Conservation (phyloP, 2,329 filamentous ascomycete species). For the Fusarium newnesense region DNA sequence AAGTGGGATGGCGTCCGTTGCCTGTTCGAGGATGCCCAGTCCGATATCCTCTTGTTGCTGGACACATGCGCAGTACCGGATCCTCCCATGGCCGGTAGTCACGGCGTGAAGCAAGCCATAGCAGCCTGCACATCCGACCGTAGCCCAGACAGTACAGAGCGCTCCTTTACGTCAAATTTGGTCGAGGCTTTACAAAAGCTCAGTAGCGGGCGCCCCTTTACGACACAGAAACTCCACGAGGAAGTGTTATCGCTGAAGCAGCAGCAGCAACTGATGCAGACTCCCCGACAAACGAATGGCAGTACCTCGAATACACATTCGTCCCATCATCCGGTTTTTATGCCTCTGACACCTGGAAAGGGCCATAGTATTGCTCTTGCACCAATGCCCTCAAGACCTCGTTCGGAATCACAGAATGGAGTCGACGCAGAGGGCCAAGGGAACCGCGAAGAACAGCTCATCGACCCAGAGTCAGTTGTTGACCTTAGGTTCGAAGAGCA, state of each 20-base stretch:
- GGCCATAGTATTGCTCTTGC: conserved; percentile 64
- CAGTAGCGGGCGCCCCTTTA: conserved; percentile 64
- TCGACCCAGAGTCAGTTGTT: conserved; percentile 60
- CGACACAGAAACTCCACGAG: conserved; percentile 65
- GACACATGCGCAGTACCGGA: conserved; percentile 70
- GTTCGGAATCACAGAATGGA: conserved; percentile 45
- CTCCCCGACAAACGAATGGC: conserved; percentile 58
- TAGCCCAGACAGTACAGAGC: conserved; percentile 55
- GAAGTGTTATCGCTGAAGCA: conserved; percentile 61
- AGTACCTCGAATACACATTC: conserved; percentile 51
- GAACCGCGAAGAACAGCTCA: conserved; percentile 52
- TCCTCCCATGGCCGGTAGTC: conserved; percentile 59
- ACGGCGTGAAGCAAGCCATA: conserved; percentile 71
- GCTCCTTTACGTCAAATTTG: conserved; percentile 68
- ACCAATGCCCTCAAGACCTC: conserved; percentile 53
- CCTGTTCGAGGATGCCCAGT: conserved; percentile 70
- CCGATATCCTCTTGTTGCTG: conserved; percentile 70
- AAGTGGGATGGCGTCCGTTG: conserved; percentile 73
- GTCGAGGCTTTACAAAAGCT: conserved; percentile 66
- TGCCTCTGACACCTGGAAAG: conserved; percentile 65
- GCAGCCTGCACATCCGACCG: conserved; percentile 67
- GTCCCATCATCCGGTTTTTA: conserved; percentile 60
- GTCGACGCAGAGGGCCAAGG: conserved; percentile 39
- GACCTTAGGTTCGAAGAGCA: conserved; percentile 71
- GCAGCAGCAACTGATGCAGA: conserved; percentile 56